phyloP scores from a whole-genome alignment of 179 eudicot genomes.

The Corrigiola litoralis region DNA sequence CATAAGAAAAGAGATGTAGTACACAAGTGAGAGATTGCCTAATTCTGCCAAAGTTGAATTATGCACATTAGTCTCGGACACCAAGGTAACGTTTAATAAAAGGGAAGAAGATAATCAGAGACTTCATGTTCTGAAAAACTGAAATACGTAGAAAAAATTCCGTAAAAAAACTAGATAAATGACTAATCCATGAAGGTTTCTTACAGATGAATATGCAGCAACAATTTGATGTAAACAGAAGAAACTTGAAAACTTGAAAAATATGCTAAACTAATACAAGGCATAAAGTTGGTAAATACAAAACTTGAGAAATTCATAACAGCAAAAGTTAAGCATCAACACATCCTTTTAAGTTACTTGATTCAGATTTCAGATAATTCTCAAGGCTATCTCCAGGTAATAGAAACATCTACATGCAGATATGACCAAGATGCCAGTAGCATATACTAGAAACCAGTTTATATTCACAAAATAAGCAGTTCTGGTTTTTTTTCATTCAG shows the following conservation, averaged over 20 bases:
- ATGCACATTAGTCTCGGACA: not conserved
- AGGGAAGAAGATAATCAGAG: not conserved
- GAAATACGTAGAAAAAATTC: not conserved
- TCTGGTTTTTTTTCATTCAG: too few relatives aligned
- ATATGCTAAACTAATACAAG: not conserved
- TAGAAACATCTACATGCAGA: not conserved
- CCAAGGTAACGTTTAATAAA: not conserved
- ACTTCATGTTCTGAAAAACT: not conserved
- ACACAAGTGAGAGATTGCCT: conserved; percentile 2
- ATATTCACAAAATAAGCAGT: too few relatives aligned
- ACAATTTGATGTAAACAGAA: not conserved
- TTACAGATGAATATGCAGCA: not conserved
- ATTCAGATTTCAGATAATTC: not conserved
- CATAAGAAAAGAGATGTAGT: conserved; percentile 26
- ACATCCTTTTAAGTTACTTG: too few relatives aligned
- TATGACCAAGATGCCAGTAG: not conserved
- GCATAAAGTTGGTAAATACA: not conserved
- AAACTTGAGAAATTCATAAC: too few relatives aligned
- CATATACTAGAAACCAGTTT: not conserved
- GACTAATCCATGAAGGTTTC: not conserved
- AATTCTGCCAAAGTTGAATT: not conserved
- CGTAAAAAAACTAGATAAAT: not conserved
- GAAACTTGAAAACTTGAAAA: not conserved
- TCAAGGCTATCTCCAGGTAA: not conserved
- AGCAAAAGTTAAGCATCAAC: too few relatives aligned